A percentile compares a stretch with the other conserved stretches of the same genome.
Conservation (phyloP, 495 filamentous ascomycete genomes). For the Aspergillus coremiiformis region DNA sequence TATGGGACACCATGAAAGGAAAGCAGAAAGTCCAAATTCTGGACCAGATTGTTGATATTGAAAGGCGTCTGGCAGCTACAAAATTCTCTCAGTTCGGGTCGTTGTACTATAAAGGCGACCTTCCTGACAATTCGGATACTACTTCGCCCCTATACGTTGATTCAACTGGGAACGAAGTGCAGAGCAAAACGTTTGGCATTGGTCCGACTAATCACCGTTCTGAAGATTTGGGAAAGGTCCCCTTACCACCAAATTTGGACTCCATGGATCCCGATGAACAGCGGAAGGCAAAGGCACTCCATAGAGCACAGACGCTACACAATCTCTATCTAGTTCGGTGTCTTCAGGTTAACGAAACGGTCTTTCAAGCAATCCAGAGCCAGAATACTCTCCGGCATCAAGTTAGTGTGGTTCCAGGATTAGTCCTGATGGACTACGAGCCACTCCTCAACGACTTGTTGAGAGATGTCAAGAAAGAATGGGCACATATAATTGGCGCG, state of each 20-base stretch:
- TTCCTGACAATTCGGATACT: slow-evolving; percentile 5
- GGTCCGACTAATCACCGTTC: slow-evolving; percentile 19
- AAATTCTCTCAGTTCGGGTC: slow-evolving; percentile 20
- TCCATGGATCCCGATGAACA: slow-evolving; percentile 17
- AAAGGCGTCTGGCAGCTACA: slow-evolving; percentile 19
- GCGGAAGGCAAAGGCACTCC: slow-evolving; percentile 18
- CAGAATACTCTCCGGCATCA: slow-evolving; percentile 22
- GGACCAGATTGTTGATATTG: slow-evolving; percentile 22
- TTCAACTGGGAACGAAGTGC: slow-evolving; percentile 13
- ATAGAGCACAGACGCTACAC: slow-evolving; percentile 18
- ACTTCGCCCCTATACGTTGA: slow-evolving; percentile 11
- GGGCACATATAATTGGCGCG: slow-evolving; percentile 11
- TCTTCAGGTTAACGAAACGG: slow-evolving; percentile 15
- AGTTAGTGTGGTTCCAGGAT: slow-evolving; percentile 20
- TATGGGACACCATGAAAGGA: slow-evolving; percentile 21
- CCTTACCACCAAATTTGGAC: slow-evolving; percentile 15
- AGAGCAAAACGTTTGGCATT: slow-evolving; percentile 15
- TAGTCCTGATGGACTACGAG: slow-evolving; percentile 23
- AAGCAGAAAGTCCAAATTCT: slow-evolving; percentile 20
- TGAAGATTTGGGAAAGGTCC: slow-evolving; percentile 15
- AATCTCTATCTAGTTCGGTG: slow-evolving; percentile 21
- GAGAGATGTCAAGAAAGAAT: slow-evolving; percentile 20
- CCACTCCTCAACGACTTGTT: slow-evolving; percentile 17
- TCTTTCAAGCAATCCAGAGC: slow-evolving; percentile 20
- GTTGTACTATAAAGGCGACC: slow-evolving; percentile 22